Evolutionary conservation across 139 green algal species (phyloP).

Genomic region (Chlamydomonas eustigma): DNA sequence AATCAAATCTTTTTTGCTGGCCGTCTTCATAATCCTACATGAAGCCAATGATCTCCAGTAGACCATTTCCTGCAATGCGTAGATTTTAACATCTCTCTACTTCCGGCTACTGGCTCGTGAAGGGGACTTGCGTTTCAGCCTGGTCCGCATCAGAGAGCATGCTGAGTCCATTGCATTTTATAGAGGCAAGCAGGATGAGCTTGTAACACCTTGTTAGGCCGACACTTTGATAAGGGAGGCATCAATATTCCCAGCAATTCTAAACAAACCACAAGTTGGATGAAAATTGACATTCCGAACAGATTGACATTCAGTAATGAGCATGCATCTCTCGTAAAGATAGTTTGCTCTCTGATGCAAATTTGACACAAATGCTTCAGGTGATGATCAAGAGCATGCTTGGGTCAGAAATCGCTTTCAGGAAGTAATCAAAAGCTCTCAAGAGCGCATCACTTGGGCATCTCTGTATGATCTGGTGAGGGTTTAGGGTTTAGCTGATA

Average conservation of each 20-base stretch:
- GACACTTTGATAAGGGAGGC: too few species aligned
- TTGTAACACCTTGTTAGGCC: constrained; percentile 21
- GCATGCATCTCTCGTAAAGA: too few species aligned
- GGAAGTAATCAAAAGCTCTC: constrained; percentile 22
- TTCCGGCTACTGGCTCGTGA: constrained; percentile 59
- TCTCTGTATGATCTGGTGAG: constrained; percentile 43
- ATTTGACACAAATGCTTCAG: too few species aligned
- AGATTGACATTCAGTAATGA: too few species aligned
- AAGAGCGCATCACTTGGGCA: constrained; percentile 42
- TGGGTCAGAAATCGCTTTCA: constrained; percentile 21
- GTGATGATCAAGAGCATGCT: constrained; percentile 19
- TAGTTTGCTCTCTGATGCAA: too few species aligned
- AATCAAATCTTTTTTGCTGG: too few species aligned
- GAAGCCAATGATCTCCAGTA: too few species aligned
- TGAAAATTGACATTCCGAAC: too few species aligned
- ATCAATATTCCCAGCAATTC: too few species aligned
- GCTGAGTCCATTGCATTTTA: constrained; percentile 94
- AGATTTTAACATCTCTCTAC: constrained; percentile 7
- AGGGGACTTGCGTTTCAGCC: constrained; percentile 80
- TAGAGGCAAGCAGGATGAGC: neutral
- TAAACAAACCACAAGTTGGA: too few species aligned
- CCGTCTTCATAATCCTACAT: too few species aligned
- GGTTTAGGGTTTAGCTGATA: neutral
- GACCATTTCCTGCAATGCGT: neutral
- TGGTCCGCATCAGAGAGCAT: constrained; percentile 80